A percentile compares a stretch with the other conserved stretches of the same genome.
These are phyloP conservation scores for Carallia brachiata DNA, from an alignment of 345 rosid species.

Conservation along the genomic window DNA sequence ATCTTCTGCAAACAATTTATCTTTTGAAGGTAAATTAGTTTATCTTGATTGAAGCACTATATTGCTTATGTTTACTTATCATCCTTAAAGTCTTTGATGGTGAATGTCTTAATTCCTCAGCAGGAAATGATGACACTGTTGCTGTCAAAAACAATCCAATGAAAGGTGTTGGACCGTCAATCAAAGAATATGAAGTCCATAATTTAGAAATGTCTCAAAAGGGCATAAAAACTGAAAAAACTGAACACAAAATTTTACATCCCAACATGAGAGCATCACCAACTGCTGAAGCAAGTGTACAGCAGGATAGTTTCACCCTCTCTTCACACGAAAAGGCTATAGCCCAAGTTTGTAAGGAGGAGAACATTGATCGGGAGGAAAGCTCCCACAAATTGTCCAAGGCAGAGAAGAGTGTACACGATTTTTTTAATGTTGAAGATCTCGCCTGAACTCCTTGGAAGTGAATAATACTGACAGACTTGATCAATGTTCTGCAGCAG, in stretches of 20 bases:
- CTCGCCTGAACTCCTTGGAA: conserved; percentile 5
- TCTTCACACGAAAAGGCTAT: neutral
- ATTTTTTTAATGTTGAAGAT: conserved; percentile 7
- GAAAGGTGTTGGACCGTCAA: conserved; percentile 4
- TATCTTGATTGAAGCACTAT: neutral
- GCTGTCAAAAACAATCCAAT: conserved; percentile 3
- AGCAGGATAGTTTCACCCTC: conserved; percentile 5
- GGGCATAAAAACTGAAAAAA: neutral
- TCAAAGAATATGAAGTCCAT: conserved; percentile 10
- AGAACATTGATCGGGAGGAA: conserved; percentile 4
- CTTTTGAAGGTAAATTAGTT: conserved; percentile 20
- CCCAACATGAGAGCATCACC: conserved; percentile 10
- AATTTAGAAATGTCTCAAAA: conserved; percentile 3
- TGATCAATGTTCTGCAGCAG: neutral
- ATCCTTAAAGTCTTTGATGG: conserved; percentile 9
- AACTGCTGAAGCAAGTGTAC: conserved; percentile 8
- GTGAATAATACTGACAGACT: conserved; percentile 6
- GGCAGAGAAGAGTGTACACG: neutral
- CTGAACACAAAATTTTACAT: conserved; percentile 3
- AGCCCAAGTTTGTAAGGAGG: neutral
- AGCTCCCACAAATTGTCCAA: neutral
- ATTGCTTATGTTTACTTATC: neutral
- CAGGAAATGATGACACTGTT: conserved; percentile 8
- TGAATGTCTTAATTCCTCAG: conserved; percentile 9
- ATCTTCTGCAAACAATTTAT: conserved; percentile 7